phyloP scores from a whole-genome alignment of 2,329 filamentous ascomycete genomes.

The Penicillium psychrosexuale region DNA sequence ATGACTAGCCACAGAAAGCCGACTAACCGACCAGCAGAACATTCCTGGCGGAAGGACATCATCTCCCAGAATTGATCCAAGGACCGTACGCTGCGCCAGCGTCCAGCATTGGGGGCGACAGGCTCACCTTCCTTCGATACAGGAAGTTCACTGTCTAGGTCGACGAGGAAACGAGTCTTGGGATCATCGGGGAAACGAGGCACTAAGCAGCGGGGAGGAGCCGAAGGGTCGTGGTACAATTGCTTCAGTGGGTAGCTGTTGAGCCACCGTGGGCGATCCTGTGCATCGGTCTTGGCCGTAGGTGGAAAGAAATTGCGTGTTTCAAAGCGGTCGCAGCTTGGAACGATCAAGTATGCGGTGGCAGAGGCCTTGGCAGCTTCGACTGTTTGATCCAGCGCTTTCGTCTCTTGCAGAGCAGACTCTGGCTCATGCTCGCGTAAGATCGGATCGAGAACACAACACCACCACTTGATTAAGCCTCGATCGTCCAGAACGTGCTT shows the following conservation, averaged over 20 bases:
- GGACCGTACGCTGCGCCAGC: conserved; percentile 79
- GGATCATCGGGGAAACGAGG: conserved; percentile 94
- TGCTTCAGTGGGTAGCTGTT: conserved; percentile 71
- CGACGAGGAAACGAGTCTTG: conserved; percentile 82
- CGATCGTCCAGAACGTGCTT: conserved; percentile 94
- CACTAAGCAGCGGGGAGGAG: conserved; percentile 78
- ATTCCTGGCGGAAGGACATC: conserved; percentile 96
- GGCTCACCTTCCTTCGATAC: conserved; percentile 27
- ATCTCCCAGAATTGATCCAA: conserved; percentile 97
- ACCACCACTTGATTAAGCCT: conserved; percentile 94
- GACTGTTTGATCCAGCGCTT: conserved; percentile 25
- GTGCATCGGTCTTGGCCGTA: conserved; percentile 40
- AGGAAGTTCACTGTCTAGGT: conserved; percentile 79
- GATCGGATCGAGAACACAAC: conserved; percentile 75
- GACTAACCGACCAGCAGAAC: conserved; percentile 84
- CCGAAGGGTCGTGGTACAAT: conserved; percentile 64
- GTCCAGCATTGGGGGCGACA: conserved; percentile 53
- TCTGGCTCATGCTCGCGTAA: conserved; percentile 50
- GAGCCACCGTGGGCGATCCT: conserved; percentile 44
- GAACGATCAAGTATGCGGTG: conserved; percentile 82
- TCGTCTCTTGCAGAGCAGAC: conserved; percentile 36
- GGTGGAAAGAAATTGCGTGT: conserved; percentile 73
- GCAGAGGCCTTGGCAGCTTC: conserved; percentile 42
- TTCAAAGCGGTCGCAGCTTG: conserved; percentile 79
- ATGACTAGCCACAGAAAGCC: conserved; percentile 95